A percentile compares a stretch with the other conserved stretches of the same genome.
These are phyloP conservation scores for Podospora sp. DNA, from an alignment of 495 filamentous ascomycete genomes.

Conservation along the genomic window DNA sequence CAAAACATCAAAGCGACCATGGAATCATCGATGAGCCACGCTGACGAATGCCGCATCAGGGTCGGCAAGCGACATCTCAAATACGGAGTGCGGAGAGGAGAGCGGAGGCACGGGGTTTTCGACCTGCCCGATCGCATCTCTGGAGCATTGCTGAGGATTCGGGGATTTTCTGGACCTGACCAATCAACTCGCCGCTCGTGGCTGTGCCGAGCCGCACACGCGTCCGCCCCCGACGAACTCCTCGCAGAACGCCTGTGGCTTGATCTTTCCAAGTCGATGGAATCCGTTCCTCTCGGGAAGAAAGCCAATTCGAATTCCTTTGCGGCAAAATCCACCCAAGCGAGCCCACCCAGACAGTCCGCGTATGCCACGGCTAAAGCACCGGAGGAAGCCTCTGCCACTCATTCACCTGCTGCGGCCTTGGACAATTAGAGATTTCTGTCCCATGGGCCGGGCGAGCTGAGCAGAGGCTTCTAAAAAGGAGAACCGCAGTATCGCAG, in stretches of 20 bases:
- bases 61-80: neutral
- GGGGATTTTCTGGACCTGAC: neutral
- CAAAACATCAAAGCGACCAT: neutral
- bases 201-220: conserved; percentile 7
- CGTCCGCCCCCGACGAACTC: conserved; percentile 1
- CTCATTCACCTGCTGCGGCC: neutral
- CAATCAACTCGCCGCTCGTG: neutral
- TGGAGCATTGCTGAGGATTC: neutral
- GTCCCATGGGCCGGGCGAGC: neutral
- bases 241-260: conserved; percentile 14
- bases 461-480: neutral
- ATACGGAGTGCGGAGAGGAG: neutral
- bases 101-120: neutral
- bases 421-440: neutral
- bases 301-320: neutral
- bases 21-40: neutral
- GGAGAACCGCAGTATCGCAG: neutral
- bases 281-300: neutral
- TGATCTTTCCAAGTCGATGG: neutral
- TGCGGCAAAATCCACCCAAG: neutral
- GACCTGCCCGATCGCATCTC: neutral
- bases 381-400: neutral
- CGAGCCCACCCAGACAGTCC: neutral
- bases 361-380: neutral
- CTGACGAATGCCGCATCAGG: neutral